These are phyloP conservation scores for Phaffomyces antillensis DNA, from an alignment of 805 yeast species.

Conservation along the genomic window DNA sequence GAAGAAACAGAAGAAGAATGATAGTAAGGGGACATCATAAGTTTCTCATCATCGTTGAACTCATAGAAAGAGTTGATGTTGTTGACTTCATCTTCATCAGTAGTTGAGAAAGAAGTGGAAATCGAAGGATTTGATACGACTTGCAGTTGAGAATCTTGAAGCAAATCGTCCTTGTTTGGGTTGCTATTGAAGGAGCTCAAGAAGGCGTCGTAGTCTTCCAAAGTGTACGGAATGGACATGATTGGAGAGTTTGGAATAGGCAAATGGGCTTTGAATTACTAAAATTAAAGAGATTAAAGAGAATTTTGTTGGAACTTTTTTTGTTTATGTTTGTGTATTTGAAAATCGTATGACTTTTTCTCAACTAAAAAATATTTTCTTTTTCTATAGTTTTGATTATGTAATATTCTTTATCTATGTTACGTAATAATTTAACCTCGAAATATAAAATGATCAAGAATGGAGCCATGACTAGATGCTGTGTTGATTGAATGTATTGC, in stretches of 20 bases:
- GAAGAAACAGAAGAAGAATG: neutral
- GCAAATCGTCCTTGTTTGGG: constrained; percentile 3
- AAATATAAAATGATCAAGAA: too few relatives aligned
- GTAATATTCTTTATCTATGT: too few relatives aligned
- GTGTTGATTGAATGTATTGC: too few relatives aligned
- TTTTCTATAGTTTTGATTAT: too few relatives aligned
- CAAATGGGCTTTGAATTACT: neutral
- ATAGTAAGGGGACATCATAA: neutral
- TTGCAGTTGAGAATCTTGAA: constrained; percentile 6
- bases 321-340: neutral
- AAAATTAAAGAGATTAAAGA: neutral
- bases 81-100: constrained; percentile 8
- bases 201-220: constrained; percentile 27
- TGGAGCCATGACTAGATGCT: too few relatives aligned
- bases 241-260: neutral
- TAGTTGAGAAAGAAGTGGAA: constrained; percentile 5
- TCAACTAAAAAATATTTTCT: neutral
- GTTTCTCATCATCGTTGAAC: neutral
- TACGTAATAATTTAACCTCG: too few relatives aligned
- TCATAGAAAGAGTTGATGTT: neutral
- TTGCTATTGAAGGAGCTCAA: constrained; percentile 19
- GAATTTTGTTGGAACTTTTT: neutral
- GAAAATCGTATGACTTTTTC: constrained; percentile 13
- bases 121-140: constrained; percentile 9
- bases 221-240: constrained; percentile 20